Base-by-base conservation (phyloP, 2,329 filamentous ascomycete species). In the Albophoma yamanashiensis region DNA sequence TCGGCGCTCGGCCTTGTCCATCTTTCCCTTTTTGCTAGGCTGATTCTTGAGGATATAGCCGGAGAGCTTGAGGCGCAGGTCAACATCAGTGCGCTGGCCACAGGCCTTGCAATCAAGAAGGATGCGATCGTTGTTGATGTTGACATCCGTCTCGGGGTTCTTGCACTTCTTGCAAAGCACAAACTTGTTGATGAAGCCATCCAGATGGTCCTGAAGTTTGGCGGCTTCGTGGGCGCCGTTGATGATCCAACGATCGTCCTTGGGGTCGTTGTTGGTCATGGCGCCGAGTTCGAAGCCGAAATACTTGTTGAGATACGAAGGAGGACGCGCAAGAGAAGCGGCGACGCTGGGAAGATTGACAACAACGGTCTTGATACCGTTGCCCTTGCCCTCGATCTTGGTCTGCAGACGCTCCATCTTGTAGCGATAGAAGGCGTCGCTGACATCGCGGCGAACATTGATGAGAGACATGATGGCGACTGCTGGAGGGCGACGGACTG, bases 111-210 rank as follows among this genome's bases (percentile, higher is more conserved):
- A 99, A 79, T 99, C 94, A 67, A 97, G 87, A 64, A 91, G 78
- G 75, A 99, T 97, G 73, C 84, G 86, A 59, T 89, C 91, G 70
- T 97, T 92, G 79, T 96, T 97, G 82, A 97, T 91, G 72, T 89
- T 86, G 71, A 97, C 88, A 66, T 95, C 92, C 66, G 94, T 99
- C 82, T 99, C 94, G 42, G 94, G 94, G 76, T 99, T 99, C 86
- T 96, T 96, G 88, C 94, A 99, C 76, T 95, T 93, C 82, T 95
- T 96, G 89, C 94, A 99, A 65, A 99, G 92, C 70, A 99, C 94
- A 68, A 97, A 99, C 80, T 91, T 96, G 82, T 88, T 84, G 79
- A 99, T 99, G 84, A 99, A 99, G 69, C 92, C 92, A 75, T 97
- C 93, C 56, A 99, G 89, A 70, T 97, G 92, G 74, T 97, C 94